Percentiles rank a stretch among this genome's conserved stretches.
phyloP scores from a whole-genome alignment of 148 eudicot species.

The Simmondsia chinensis region DNA sequence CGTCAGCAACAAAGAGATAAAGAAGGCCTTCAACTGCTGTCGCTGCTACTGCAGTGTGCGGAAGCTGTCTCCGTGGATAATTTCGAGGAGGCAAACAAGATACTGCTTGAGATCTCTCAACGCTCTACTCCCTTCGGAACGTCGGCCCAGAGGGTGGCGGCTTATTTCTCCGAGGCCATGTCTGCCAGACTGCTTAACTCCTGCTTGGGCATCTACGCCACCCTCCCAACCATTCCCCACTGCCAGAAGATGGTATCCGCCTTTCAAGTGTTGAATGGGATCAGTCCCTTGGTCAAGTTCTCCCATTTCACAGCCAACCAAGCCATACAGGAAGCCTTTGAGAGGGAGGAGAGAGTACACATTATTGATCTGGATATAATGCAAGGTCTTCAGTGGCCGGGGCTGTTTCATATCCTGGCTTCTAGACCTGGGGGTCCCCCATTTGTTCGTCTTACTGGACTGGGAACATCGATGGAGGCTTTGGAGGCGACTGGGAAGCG shows the following conservation, averaged over 20 bases:
- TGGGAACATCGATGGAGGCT: conserved; percentile 64
- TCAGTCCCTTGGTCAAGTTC: conserved; percentile 85
- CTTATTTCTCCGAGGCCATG: conserved; percentile 97
- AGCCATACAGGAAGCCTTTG: conserved; percentile 93
- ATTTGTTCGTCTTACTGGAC: conserved; percentile 65
- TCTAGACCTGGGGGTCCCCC: conserved; percentile 90
- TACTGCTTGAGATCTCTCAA: conserved; percentile 73
- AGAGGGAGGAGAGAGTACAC: conserved; percentile 73
- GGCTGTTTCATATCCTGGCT: conserved; percentile 76
- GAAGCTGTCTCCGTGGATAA: conserved; percentile 75
- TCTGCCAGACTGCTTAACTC: conserved; percentile 66
- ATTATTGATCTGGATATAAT: conserved; percentile 89
- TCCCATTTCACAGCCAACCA: conserved; percentile 96
- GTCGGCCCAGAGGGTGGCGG: conserved; percentile 89
- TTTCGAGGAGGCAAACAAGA: conserved; percentile 60
- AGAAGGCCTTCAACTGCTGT: conserved; percentile 74
- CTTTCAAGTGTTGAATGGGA: conserved; percentile 88
- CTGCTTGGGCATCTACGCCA: conserved; percentile 52
- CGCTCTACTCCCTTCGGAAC: conserved; percentile 85
- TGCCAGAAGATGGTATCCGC: conserved; percentile 62
- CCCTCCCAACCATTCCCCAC: conserved; percentile 41
- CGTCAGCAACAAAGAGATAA: conserved; percentile 57
- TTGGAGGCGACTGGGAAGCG: conserved; percentile 84
- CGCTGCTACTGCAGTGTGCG: conserved; percentile 77
- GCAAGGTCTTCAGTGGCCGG: conserved; percentile 99